phyloP scores from a whole-genome alignment of 352 stramenopile species.

The Globisporangium camurandrum region DNA sequence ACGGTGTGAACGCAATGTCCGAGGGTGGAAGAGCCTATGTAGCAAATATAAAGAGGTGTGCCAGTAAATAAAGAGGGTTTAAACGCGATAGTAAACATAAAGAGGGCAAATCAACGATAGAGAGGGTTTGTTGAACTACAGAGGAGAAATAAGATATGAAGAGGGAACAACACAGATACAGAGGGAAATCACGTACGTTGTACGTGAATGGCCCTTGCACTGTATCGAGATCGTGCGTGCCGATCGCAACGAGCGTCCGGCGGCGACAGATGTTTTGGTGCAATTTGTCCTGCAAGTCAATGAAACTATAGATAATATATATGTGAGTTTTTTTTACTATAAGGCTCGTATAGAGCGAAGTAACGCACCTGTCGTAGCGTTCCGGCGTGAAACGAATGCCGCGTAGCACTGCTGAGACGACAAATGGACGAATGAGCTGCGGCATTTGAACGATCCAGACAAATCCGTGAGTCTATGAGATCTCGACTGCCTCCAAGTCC shows the following conservation, averaged over 20 bases:
- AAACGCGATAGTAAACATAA: too few species aligned
- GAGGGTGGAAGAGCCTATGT: slow-evolving; percentile 83
- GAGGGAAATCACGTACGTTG: slow-evolving; percentile 63
- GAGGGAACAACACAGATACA: not conserved
- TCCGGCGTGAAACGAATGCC: slow-evolving; percentile 94
- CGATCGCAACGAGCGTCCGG: slow-evolving; percentile 98
- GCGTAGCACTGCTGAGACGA: slow-evolving; percentile 96
- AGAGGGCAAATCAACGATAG: not conserved
- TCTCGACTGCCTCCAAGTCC: too few species aligned
- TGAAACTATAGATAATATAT: slow-evolving; percentile 80
- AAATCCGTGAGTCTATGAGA: too few species aligned
- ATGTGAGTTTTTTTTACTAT: too few species aligned
- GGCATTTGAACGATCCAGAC: slow-evolving; percentile 1
- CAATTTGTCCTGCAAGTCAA: slow-evolving; percentile 99
- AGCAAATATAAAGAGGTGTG: not conserved
- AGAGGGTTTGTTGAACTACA: not conserved
- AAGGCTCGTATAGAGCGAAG: too few species aligned
- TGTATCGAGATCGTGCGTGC: slow-evolving; percentile 98
- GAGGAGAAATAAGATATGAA: not conserved
- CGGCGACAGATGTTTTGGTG: slow-evolving; percentile 99
- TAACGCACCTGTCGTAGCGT: slow-evolving; percentile 87
- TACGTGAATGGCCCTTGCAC: slow-evolving; percentile 93
- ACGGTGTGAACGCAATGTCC: slow-evolving; percentile 96
- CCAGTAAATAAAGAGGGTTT: not conserved
- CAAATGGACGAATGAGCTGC: slow-evolving; percentile 92